Conservation (phyloP, 352 stramenopile species). For the Thalassiosira exigua region DNA sequence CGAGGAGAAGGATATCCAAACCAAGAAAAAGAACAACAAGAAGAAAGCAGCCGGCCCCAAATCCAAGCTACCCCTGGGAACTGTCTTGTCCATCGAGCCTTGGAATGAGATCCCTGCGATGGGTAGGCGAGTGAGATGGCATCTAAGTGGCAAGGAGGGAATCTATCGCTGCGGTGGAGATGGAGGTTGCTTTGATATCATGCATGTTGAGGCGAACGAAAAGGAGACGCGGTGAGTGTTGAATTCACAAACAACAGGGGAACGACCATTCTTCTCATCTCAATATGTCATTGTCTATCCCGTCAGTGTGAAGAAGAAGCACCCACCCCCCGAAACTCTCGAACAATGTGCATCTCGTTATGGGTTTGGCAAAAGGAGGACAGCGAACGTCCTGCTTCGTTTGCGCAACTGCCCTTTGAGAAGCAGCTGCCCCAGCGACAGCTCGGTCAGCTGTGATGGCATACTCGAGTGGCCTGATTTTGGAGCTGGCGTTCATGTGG, state of each 20-base stretch:
- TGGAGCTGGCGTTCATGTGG: constrained; percentile 61
- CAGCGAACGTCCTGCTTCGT: constrained; percentile 75
- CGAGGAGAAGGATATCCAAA: constrained; percentile 20
- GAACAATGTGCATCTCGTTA: constrained; percentile 81
- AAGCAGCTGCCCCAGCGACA: constrained; percentile 16
- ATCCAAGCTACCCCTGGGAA: constrained; percentile 80
- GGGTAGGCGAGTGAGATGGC: constrained; percentile 76
- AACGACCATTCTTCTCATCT: too few species aligned
- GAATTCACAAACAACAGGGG: too few species aligned
- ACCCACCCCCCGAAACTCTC: constrained; percentile 75
- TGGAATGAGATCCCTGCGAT: constrained; percentile 80
- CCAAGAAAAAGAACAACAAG: constrained; percentile 24
- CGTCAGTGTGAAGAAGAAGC: constrained; percentile 77
- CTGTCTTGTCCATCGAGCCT: constrained; percentile 77
- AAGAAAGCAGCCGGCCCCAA: constrained; percentile 62
- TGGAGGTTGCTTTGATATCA: constrained; percentile 82
- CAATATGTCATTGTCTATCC: too few species aligned
- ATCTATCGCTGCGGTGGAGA: constrained; percentile 85
- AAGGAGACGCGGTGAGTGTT: constrained; percentile 75
- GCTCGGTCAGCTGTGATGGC: constrained; percentile 49
- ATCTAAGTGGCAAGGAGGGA: constrained; percentile 80
- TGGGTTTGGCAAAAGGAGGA: constrained; percentile 77
- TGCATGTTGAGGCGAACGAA: constrained; percentile 83
- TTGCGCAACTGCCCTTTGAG: constrained; percentile 40
- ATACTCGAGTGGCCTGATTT: constrained; percentile 86